phyloP scores from a whole-genome alignment of 78 protist species.

The Dictyostelium brefeldianum region DNA sequence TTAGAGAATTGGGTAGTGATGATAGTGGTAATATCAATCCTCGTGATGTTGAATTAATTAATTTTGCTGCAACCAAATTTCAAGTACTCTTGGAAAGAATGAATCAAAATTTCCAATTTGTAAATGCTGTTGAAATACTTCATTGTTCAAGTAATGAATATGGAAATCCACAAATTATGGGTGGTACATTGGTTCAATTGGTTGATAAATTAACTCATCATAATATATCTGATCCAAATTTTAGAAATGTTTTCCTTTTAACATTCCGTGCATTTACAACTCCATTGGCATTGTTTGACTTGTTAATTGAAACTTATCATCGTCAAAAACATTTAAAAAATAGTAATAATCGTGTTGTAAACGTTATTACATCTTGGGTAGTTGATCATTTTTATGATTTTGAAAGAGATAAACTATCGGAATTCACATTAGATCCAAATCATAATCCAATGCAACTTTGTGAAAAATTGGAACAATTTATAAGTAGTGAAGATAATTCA shows the following conservation, averaged over 20 bases:
- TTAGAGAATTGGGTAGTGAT: constrained; percentile 38
- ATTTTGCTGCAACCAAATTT: constrained; percentile 22
- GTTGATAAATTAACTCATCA: constrained; percentile 84
- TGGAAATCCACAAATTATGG: constrained; percentile 86
- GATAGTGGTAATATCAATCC: constrained; percentile 16
- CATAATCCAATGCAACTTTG: constrained; percentile 55
- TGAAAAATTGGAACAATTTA: constrained; percentile 36
- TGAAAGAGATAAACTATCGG: constrained; percentile 35
- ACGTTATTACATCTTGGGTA: constrained; percentile 61
- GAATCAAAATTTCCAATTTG: constrained; percentile 86
- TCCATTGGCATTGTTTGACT: constrained; percentile 32
- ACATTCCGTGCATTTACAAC: constrained; percentile 70
- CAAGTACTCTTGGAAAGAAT: constrained; percentile 71
- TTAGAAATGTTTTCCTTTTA: constrained; percentile 65
- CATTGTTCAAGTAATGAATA: constrained; percentile 78
- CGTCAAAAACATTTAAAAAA: constrained; percentile 19
- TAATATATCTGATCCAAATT: constrained; percentile 77
- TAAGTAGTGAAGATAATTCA: background rate
- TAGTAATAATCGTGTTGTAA: constrained; percentile 16
- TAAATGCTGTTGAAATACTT: constrained; percentile 75
- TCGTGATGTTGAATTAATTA: constrained; percentile 36
- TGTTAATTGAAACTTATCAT: constrained; percentile 26
- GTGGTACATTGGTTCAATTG: constrained; percentile 69
- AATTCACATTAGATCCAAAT: background rate
- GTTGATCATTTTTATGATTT: constrained; percentile 73